Conservation (phyloP, 108 stramenopile species). For the Cyclotella choctawhatcheeana region DNA sequence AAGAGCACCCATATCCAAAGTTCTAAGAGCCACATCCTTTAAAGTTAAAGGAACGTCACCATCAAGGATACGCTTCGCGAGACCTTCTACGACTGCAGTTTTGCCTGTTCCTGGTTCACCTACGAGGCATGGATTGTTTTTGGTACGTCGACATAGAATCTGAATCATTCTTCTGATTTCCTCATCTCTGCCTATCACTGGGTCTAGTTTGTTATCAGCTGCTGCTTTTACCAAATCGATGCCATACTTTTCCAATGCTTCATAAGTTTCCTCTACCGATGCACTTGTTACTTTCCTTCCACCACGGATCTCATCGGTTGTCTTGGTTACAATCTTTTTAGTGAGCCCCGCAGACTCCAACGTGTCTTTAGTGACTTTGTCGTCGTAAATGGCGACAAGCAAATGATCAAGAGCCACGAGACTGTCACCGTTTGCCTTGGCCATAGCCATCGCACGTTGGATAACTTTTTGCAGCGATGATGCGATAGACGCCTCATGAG, state of each 20-base stretch:
- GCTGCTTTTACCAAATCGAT: slow-evolving; percentile 84
- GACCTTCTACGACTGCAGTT: slow-evolving; percentile 96
- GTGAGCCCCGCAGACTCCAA: slow-evolving; percentile 61
- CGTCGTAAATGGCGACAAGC: slow-evolving; percentile 72
- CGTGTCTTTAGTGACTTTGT: slow-evolving; percentile 57
- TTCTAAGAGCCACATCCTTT: slow-evolving; percentile 82
- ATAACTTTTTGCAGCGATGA: slow-evolving; percentile 59
- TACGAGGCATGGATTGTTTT: slow-evolving; percentile 95
- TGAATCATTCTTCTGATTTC: slow-evolving; percentile 93
- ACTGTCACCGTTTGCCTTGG: slow-evolving; percentile 81
- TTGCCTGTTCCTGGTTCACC: slow-evolving; percentile 96
- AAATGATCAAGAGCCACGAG: slow-evolving; percentile 81
- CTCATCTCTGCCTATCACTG: slow-evolving; percentile 97
- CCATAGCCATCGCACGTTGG: slow-evolving; percentile 63
- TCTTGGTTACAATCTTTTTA: slow-evolving; percentile 64
- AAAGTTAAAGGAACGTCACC: slow-evolving; percentile 96
- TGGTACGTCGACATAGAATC: slow-evolving; percentile 95
- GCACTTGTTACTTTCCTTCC: slow-evolving; percentile 71
- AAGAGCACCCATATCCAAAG: slow-evolving; percentile 96
- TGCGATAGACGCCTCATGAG: slow-evolving; percentile 68
- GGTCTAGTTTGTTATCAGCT: slow-evolving; percentile 93
- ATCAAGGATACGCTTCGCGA: slow-evolving; percentile 92
- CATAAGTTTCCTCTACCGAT: slow-evolving; percentile 72
- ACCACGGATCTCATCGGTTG: slow-evolving; percentile 72
- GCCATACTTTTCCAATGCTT: slow-evolving; percentile 77